A percentile compares a stretch with the other conserved stretches of the same genome.
These are phyloP conservation scores for Mycena venus DNA, from an alignment of 768 basidiomycete species.

Conservation along the genomic window DNA sequence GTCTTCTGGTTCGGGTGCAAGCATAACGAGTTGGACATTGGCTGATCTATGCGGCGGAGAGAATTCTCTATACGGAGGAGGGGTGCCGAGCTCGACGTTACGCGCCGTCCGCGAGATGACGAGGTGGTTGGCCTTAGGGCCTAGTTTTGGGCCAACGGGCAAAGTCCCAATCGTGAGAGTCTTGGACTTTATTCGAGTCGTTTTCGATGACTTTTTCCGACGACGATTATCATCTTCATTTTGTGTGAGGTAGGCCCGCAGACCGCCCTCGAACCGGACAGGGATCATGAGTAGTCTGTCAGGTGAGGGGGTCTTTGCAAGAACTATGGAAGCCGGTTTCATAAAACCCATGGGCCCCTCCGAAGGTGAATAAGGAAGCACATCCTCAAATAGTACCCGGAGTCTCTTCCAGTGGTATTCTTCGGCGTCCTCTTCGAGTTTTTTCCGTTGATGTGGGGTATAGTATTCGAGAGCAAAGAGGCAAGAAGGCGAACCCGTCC, in stretches of 20 bases:
- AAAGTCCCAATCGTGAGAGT: background rate
- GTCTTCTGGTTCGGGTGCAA: background rate
- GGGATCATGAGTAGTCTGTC: background rate
- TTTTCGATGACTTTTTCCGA: background rate
- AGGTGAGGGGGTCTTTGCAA: conserved; percentile 1
- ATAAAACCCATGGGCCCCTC: background rate
- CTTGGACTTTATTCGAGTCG: background rate
- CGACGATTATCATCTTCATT: background rate
- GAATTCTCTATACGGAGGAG: conserved; percentile 9
- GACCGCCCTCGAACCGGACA: background rate
- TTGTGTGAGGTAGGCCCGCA: background rate
- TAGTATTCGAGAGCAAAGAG: background rate
- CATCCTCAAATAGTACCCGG: background rate
- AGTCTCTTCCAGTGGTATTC: background rate
- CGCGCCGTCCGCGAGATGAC: background rate
- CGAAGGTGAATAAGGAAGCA: no score
- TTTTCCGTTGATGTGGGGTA: background rate
- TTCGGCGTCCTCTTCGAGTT: conserved; percentile 8
- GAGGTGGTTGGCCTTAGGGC: background rate
- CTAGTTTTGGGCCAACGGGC: background rate
- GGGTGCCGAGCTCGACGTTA: background rate
- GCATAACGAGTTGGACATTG: background rate
- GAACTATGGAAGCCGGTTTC: background rate
- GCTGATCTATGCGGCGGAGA: background rate
- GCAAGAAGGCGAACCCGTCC: background rate